These are phyloP conservation scores for Chrysosporium keratinophilum DNA, from an alignment of 2,329 filamentous ascomycete species.

Conservation along the genomic window DNA sequence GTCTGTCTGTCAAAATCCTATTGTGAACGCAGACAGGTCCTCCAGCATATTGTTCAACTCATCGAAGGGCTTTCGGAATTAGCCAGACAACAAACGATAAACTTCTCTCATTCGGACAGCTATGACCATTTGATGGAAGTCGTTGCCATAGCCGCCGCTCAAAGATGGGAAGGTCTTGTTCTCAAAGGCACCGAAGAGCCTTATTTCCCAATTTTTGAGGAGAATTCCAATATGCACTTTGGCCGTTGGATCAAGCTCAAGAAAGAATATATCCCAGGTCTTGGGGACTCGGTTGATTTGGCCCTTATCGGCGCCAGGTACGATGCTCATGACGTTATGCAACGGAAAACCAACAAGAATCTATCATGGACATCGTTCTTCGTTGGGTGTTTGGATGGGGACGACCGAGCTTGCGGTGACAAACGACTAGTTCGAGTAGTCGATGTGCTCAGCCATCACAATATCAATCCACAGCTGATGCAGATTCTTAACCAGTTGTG, in stretches of 20 bases:
- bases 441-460: slow-evolving; percentile 46
- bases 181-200: slow-evolving; percentile 65
- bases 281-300: slow-evolving; percentile 77
- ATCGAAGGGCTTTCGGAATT: slow-evolving; percentile 56
- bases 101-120: slow-evolving; percentile 49
- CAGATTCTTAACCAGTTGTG: slow-evolving; percentile 41
- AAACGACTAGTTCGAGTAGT: slow-evolving; percentile 51
- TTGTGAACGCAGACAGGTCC: slow-evolving; percentile 37
- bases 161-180: slow-evolving; percentile 66
- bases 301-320: slow-evolving; percentile 66
- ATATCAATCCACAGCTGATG: slow-evolving; percentile 44
- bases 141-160: slow-evolving; percentile 57
- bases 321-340: slow-evolving; percentile 51
- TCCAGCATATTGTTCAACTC: slow-evolving; percentile 47
- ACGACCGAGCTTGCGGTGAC: slow-evolving; percentile 44
- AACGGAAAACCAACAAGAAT: slow-evolving; percentile 41
- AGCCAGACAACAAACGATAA: slow-evolving; percentile 55
- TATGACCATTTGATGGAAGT: slow-evolving; percentile 48
- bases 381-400: slow-evolving; percentile 65
- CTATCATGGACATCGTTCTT: slow-evolving; percentile 71
- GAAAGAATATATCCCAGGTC: slow-evolving; percentile 67
- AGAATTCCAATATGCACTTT: slow-evolving; percentile 20
- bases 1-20: slow-evolving; percentile 40
- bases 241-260: slow-evolving; percentile 68
- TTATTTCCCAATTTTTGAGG: slow-evolving; percentile 52